Evolutionary conservation across 2,329 filamentous ascomycete genomes (phyloP).

Genomic region (Scytalidium sp.): DNA sequence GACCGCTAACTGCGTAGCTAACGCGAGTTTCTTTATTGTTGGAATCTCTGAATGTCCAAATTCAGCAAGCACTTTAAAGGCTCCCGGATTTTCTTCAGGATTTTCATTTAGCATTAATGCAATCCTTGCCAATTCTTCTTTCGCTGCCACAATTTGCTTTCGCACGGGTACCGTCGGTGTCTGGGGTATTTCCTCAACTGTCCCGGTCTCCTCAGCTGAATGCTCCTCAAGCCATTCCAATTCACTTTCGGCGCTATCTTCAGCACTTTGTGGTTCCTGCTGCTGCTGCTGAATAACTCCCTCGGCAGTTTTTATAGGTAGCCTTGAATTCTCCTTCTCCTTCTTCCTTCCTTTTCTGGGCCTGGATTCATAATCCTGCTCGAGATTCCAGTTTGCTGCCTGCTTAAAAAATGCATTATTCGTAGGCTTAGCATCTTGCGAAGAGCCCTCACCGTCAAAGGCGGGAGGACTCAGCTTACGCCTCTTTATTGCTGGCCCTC

Average conservation of each 20-base stretch:
- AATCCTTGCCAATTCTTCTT: constrained; percentile 87
- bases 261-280: constrained; percentile 36
- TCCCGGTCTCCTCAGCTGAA: constrained; percentile 39
- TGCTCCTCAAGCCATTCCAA: constrained; percentile 60
- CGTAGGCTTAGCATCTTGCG: constrained; percentile 20
- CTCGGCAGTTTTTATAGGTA: constrained; percentile 85
- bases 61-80: constrained; percentile 74
- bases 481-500: constrained; percentile 43
- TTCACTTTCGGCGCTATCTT: constrained; percentile 60
- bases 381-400: constrained; percentile 83
- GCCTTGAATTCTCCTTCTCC: constrained; percentile 63
- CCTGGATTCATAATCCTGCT: constrained; percentile 84
- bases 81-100: constrained; percentile 82
- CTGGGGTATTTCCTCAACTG: constrained; percentile 43
- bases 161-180: constrained; percentile 67
- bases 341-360: constrained; percentile 75
- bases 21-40: constrained; percentile 78
- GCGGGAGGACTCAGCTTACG: constrained; percentile 54
- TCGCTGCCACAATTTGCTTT: constrained; percentile 80
- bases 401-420: constrained; percentile 59
- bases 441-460: constrained; percentile 41
- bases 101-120: constrained; percentile 83
- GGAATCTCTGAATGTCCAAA: constrained; percentile 67
- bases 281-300: constrained; percentile 65
- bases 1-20: constrained; percentile 83